phyloP scores from a whole-genome alignment of 805 yeast species.

The Sungouiella blattae region DNA sequence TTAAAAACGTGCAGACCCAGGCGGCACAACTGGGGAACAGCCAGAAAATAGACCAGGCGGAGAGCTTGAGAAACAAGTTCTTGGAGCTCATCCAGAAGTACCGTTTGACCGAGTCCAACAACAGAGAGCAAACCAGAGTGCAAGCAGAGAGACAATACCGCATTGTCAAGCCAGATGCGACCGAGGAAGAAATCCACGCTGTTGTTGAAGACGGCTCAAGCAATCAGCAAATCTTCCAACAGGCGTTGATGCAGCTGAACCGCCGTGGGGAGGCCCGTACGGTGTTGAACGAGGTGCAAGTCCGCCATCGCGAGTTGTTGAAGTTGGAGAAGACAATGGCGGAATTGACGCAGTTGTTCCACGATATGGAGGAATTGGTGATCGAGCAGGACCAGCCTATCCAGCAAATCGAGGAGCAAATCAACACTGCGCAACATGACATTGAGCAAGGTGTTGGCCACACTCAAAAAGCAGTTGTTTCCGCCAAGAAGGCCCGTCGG shows the following conservation, averaged over 20 bases:
- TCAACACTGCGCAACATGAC: conserved; percentile 80
- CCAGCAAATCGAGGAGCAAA: conserved; percentile 77
- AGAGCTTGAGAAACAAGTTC: conserved; percentile 79
- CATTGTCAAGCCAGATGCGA: conserved; percentile 82
- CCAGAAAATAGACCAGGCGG: conserved; percentile 87
- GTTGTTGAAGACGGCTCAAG: conserved; percentile 76
- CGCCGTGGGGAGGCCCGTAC: conserved; percentile 94
- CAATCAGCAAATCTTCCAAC: conserved; percentile 90
- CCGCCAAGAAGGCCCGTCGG: conserved; percentile 86
- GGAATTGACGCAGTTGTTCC: conserved; percentile 89
- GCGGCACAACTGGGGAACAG: conserved; percentile 59
- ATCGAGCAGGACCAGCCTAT: conserved; percentile 91
- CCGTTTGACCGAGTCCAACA: conserved; percentile 80
- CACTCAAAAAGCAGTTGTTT: conserved; percentile 82
- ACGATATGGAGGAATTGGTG: conserved; percentile 94
- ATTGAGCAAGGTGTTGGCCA: conserved; percentile 94
- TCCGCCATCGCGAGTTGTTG: conserved; percentile 91
- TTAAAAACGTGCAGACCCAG: conserved; percentile 70
- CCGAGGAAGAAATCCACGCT: conserved; percentile 77
- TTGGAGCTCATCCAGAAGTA: conserved; percentile 83
- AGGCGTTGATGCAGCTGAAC: conserved; percentile 81
- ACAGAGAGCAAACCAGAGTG: conserved; percentile 75
- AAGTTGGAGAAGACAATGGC: conserved; percentile 94
- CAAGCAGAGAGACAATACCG: conserved; percentile 92
- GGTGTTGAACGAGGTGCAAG: conserved; percentile 92